Percentiles rank a stretch among this genome's conserved stretches.
These are phyloP conservation scores for Trichoderma citrinoviride DNA, from an alignment of 2,329 filamentous ascomycete species.

Conservation along the genomic window DNA sequence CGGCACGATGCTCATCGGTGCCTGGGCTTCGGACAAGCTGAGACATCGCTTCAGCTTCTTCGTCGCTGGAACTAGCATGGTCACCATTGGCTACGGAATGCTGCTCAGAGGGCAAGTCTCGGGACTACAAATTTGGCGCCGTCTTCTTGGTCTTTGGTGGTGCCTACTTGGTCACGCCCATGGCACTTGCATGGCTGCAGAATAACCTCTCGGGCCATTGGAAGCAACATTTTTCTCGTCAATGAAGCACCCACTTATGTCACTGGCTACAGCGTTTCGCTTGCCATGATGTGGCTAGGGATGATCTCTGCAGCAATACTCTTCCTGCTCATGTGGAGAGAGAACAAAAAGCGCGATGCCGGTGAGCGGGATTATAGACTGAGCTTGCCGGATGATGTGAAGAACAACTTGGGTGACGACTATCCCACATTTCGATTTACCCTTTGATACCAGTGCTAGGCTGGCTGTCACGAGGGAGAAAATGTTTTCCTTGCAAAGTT, in stretches of 20 bases:
- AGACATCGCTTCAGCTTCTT: conserved; percentile 52
- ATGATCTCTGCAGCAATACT: conserved; percentile 35
- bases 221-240: conserved; percentile 47
- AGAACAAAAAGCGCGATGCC: conserved; percentile 37
- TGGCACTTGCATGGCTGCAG: conserved; percentile 58
- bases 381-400: conserved; percentile 30
- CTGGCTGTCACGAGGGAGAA: not conserved
- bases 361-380: conserved; percentile 35
- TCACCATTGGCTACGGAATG: conserved; percentile 52
- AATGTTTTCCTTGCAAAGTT: too few species aligned
- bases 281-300: conserved; percentile 47
- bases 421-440: conserved; percentile 39
- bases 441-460: conserved; percentile 21
- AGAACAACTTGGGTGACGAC: conserved; percentile 38
- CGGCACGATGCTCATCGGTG: conserved; percentile 32
- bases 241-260: conserved; percentile 47
- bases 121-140: conserved; percentile 47
- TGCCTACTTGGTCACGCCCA: conserved; percentile 54
- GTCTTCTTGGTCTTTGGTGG: conserved; percentile 43
- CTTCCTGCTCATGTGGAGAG: conserved; percentile 32
- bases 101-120: conserved; percentile 34
- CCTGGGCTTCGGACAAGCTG: conserved; percentile 48
- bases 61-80: conserved; percentile 38
- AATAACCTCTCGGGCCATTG: conserved; percentile 56
- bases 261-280: conserved; percentile 48